These are phyloP conservation scores for Plectosphaerella plurivora DNA, from an alignment of 2,329 filamentous ascomycete genomes.

Conservation along the genomic window DNA sequence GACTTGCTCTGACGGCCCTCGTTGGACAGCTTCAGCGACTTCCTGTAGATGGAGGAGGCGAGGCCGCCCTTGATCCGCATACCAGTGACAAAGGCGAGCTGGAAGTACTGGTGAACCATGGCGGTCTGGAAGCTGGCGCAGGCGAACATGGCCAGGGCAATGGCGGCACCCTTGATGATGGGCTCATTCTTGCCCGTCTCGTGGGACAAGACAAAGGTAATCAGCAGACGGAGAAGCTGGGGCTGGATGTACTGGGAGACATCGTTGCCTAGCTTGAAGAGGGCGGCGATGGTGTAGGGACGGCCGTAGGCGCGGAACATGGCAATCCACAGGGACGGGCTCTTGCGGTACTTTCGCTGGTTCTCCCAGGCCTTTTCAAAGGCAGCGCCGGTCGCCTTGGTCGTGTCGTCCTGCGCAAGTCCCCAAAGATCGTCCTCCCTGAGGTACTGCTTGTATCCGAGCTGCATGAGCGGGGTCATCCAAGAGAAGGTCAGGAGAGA, in stretches of 20 bases:
- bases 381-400: conserved; percentile 62
- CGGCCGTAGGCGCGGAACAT: conserved; percentile 79
- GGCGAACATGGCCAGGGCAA: conserved; percentile 87
- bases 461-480: conserved; percentile 98
- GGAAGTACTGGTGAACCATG: conserved; percentile 96
- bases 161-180: conserved; percentile 76
- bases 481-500: conserved; percentile 91
- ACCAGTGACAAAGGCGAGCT: conserved; percentile 87
- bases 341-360: conserved; percentile 63
- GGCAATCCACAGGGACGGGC: conserved; percentile 83
- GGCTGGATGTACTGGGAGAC: conserved; percentile 83
- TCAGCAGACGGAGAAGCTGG: conserved; percentile 79
- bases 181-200: conserved; percentile 59
- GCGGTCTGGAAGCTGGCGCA: conserved; percentile 83
- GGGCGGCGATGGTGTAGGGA: conserved; percentile 73
- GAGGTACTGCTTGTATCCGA: conserved; percentile 85
- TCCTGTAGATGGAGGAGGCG: conserved; percentile 87
- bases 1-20: conserved; percentile 86
- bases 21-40: conserved; percentile 85
- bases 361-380: conserved; percentile 74
- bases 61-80: conserved; percentile 95
- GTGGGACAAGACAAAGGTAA: conserved; percentile 81
- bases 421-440: conserved; percentile 97
- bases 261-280: conserved; percentile 91
- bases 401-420: conserved; percentile 74